Percentiles rank a stretch among this genome's conserved stretches.
These are phyloP conservation scores for Sutorius australiensis DNA, from an alignment of 768 basidiomycete genomes.

Conservation along the genomic window DNA sequence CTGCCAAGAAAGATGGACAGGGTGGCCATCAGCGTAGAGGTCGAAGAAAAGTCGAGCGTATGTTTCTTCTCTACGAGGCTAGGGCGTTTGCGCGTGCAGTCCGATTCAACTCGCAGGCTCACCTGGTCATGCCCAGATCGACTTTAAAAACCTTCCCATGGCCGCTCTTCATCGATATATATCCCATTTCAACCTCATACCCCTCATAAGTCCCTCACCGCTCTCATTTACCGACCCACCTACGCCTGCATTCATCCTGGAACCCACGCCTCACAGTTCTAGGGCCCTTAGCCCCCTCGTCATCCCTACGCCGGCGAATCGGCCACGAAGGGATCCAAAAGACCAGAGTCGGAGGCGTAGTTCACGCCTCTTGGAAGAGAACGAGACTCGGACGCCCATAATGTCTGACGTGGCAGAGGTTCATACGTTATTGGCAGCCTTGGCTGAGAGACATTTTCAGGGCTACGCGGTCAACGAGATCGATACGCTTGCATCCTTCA, in stretches of 20 bases:
- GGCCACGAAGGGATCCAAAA: conserved; percentile 67
- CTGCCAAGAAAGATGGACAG: conserved; percentile 38
- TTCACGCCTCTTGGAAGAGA: conserved; percentile 69
- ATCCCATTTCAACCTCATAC: conserved; percentile 67
- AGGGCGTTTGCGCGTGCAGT: not conserved
- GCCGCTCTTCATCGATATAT: conserved; percentile 69
- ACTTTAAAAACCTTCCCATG: conserved; percentile 69
- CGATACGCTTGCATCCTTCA: conserved; percentile 77
- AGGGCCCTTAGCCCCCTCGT: conserved; percentile 49
- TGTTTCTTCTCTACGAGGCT: conserved; percentile 4
- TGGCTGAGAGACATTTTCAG: conserved; percentile 73
- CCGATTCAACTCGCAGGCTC: conserved; percentile 4
- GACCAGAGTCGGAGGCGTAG: conserved; percentile 61
- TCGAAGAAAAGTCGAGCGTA: conserved; percentile 32
- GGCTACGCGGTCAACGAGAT: conserved; percentile 64
- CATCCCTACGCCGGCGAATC: conserved; percentile 57
- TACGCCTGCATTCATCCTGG: conserved; percentile 57
- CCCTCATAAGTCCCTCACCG: conserved; percentile 67
- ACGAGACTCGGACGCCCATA: conserved; percentile 53
- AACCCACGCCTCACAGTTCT: conserved; percentile 42
- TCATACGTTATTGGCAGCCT: conserved; percentile 58
- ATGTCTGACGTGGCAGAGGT: conserved; percentile 68
- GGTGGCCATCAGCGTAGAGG: conserved; percentile 32
- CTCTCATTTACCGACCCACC: conserved; percentile 65
- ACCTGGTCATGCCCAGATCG: conserved; percentile 47